A percentile compares a stretch with the other conserved stretches of the same genome.
Conservation (phyloP, 1,284 basidiomycete genomes). For the Sporisorium scitamineum region DNA sequence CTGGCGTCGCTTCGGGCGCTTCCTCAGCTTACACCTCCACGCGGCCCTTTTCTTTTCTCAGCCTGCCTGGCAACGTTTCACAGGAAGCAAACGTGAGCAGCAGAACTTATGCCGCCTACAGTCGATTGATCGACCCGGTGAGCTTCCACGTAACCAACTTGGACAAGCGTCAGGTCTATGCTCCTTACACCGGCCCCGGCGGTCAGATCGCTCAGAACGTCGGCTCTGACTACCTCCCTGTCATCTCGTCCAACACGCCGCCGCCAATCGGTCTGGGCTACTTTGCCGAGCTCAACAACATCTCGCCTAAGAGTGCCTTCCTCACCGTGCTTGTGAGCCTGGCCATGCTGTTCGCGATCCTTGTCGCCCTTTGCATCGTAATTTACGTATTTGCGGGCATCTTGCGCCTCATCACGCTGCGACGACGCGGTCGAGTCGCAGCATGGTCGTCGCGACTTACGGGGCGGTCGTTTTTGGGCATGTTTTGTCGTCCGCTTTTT, state of each 20-base stretch:
- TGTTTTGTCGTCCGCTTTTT: conserved; percentile 40
- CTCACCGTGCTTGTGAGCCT: conserved; percentile 63
- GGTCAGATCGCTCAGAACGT: conserved; percentile 49
- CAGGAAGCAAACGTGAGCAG: conserved; percentile 3
- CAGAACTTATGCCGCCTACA: conserved; percentile 25
- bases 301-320: conserved; percentile 62
- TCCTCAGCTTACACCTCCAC: conserved; percentile 23
- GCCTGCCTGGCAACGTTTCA: conserved; percentile 8
- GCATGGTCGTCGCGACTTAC: conserved; percentile 31
- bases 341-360: conserved; percentile 55
- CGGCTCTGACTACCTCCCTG: conserved; percentile 39
- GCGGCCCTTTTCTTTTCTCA: conserved; percentile 21
- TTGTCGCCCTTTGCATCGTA: conserved; percentile 40
- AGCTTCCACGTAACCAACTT: conserved; percentile 34
- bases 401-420: conserved; percentile 24
- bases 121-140: conserved; percentile 20
- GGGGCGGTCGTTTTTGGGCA: conserved; percentile 32
- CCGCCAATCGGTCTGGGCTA: conserved; percentile 49
- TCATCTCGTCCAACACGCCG: conserved; percentile 46
- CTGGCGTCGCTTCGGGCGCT: conserved; percentile 11
- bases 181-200: conserved; percentile 64
- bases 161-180: conserved; percentile 58
- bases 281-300: conserved; percentile 58
- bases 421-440: conserved; percentile 21
- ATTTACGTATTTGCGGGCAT: conserved; percentile 41